Base-by-base conservation (phyloP, 441 rosid genomes). In the Lepidium campestre region DNA sequence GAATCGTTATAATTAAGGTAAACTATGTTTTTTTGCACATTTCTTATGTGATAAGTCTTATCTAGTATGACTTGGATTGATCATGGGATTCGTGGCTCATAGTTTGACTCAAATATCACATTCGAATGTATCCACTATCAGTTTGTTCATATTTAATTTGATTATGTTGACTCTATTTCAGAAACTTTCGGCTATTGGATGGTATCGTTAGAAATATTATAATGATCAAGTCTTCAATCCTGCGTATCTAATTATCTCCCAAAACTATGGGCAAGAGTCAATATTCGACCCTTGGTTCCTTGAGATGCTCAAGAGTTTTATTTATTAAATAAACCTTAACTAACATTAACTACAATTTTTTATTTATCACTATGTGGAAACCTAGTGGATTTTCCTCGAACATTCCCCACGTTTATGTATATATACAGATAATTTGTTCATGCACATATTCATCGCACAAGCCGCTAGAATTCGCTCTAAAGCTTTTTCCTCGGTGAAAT, bases 141-240 rank as follows among this genome's bases (percentile, higher is more conserved):
- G 29, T n/a, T 22, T 55, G 14, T 36, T 39, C 32, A 9, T 53
- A 62, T 70, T 20, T 12, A 53, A 6, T 22, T 9, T 53, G 11
- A 42, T 44, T 17, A 0, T 34, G 47, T 25, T 71, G 63, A 54
- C 75, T 36, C 19, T 46, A 18, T 42, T 34, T 61, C 32, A 53
- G 44, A 54, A 42, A 10, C 74, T 70, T 70, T 70, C 62, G 74
- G 68, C 40, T 61, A 70, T 70, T 61, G 68, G 74, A 53, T 32
- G 47, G 49, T 60, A 67, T 32, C 46, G 42, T 29, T 19, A 15
- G 18, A 70, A 42, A 36, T 45, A 8, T 25, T 45, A 6, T 52
- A 61, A 36, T 68, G 41, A 27, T 31, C 41, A 68, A 34, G 4
- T 35, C 37, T 9, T 4, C 34, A 13, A 52, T 36, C 17, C 19